phyloP scores from a whole-genome alignment of 495 filamentous ascomycete species.

The Entonaema liquescens region DNA sequence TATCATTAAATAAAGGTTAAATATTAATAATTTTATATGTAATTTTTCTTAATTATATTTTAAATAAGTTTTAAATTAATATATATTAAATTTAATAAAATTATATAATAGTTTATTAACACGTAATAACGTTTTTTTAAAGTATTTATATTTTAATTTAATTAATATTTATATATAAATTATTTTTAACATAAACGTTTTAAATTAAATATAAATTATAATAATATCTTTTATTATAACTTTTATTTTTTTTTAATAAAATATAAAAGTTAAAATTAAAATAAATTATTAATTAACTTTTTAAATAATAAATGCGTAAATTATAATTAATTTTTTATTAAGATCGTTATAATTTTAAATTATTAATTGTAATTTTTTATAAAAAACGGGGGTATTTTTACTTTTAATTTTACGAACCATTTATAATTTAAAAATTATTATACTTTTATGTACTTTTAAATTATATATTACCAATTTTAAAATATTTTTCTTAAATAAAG shows the following conservation, averaged over 20 bases:
- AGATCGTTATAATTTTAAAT: not conserved
- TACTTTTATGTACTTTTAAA: not conserved
- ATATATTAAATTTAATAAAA: too few species aligned
- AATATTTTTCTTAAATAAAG: not conserved
- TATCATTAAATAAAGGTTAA: too few species aligned
- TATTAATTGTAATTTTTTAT: not conserved
- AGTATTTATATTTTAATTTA: too few species aligned
- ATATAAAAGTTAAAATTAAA: not conserved
- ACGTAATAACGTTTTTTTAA: too few species aligned
- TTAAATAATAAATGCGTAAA: not conserved
- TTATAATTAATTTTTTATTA: not conserved
- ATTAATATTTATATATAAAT: too few species aligned
- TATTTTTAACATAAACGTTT: too few species aligned
- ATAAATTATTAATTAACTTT: not conserved
- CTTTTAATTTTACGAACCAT: not conserved
- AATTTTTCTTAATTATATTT: too few species aligned
- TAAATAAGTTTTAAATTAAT: too few species aligned
- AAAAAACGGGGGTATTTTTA: not conserved
- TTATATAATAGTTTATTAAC: too few species aligned
- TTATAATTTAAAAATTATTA: not conserved
- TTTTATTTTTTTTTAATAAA: not conserved
- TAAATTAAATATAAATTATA: too few species aligned
- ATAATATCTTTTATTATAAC: not conserved
- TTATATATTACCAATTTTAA: not conserved
- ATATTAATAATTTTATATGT: too few species aligned